A percentile compares a stretch with the other conserved stretches of the same genome.
These are phyloP conservation scores for Silene latifolia DNA, from an alignment of 148 eudicot genomes.

Conservation along the genomic window DNA sequence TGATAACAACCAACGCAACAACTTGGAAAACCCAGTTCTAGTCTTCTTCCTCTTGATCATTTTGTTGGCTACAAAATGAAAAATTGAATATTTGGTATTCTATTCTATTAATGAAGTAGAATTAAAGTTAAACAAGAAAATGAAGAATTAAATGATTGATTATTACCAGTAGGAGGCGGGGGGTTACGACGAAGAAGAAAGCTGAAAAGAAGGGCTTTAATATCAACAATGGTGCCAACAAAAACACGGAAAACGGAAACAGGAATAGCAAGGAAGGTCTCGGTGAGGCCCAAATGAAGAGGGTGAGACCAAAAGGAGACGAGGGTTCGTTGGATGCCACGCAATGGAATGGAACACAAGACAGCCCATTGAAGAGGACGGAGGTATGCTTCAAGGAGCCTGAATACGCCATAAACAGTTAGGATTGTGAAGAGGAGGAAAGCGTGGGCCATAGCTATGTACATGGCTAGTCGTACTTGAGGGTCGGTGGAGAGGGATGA, in stretches of 20 bases:
- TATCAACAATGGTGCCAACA: slow-evolving; percentile 65
- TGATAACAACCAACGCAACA: slow-evolving; percentile 62
- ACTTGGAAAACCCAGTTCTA: slow-evolving; percentile 56
- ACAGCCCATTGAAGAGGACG: slow-evolving; percentile 89
- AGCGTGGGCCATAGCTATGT: slow-evolving; percentile 89
- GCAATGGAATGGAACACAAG: slow-evolving; percentile 75
- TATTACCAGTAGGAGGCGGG: neutral
- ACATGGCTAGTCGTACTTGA: slow-evolving; percentile 73
- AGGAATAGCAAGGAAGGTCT: slow-evolving; percentile 72
- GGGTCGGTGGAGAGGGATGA: slow-evolving; percentile 44
- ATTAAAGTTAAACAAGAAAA: too few relatives aligned
- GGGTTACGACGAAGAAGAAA: slow-evolving; percentile 20
- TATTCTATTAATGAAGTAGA: too few relatives aligned
- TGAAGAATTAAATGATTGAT: too few relatives aligned
- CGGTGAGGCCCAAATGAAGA: slow-evolving; percentile 64
- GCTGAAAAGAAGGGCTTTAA: slow-evolving; percentile 35
- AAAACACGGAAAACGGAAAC: slow-evolving; percentile 63
- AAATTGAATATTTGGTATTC: too few relatives aligned
- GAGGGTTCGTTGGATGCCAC: slow-evolving; percentile 77
- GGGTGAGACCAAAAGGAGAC: slow-evolving; percentile 83
- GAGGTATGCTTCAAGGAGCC: slow-evolving; percentile 65
- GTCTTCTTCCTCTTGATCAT: slow-evolving; percentile 27
- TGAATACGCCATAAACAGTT: slow-evolving; percentile 53
- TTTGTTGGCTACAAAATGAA: slow-evolving; percentile 11
- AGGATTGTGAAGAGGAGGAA: slow-evolving; percentile 67